Conservation (phyloP, 768 basidiomycete genomes). For the Kwoniella heveanensis region DNA sequence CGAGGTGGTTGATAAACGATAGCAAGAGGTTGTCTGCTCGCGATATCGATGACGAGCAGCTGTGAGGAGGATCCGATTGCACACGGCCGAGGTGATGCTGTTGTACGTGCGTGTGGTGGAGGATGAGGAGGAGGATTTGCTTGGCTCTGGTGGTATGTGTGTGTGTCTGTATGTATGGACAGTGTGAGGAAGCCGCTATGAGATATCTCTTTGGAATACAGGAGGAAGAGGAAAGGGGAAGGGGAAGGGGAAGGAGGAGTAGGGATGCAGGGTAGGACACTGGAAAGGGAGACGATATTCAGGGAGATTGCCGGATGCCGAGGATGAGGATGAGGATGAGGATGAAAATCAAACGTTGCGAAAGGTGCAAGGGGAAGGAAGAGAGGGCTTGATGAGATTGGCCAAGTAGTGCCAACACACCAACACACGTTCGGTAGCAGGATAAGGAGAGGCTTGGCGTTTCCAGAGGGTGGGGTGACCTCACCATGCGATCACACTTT, state of each 20-base stretch:
- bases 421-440: not conserved
- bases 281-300: too few species aligned
- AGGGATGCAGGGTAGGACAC: not conserved
- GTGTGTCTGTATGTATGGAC: not conserved
- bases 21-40: too few species aligned
- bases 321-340: too few species aligned
- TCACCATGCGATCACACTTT: too few species aligned
- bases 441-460: slow-evolving; percentile 1
- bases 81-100: not conserved
- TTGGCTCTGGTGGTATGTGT: not conserved
- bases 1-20: not conserved
- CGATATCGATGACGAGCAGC: not conserved
- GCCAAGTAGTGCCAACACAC: too few species aligned
- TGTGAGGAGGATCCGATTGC: not conserved
- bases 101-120: too few species aligned
- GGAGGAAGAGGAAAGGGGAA: not conserved
- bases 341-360: too few species aligned
- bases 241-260: not conserved
- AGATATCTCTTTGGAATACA: not conserved
- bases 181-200: not conserved
- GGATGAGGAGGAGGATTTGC: too few species aligned
- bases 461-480: not conserved
- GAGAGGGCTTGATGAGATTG: not conserved
- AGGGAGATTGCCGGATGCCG: slow-evolving; percentile 1
- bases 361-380: not conserved